Base-by-base conservation (phyloP, 805 yeast species). In the Schizosaccharomyces osmophilus region DNA sequence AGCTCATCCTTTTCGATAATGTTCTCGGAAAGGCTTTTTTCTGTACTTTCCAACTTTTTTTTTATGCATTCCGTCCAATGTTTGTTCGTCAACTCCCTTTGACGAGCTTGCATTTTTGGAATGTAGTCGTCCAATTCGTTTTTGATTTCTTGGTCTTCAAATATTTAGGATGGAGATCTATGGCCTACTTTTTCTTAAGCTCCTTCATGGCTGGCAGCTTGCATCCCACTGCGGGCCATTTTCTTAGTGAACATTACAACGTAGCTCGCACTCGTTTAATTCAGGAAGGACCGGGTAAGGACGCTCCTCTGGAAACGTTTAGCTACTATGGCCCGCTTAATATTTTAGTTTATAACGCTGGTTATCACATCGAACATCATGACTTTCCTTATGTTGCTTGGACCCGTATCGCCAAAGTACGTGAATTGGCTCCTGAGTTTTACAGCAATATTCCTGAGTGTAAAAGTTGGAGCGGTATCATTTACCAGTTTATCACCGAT, bases 171-270 rank as follows among this genome's bases (percentile, higher is more conserved):
- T 69, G 75, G 73, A 79, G 81, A 63, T 72, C 93, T 0, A 70
- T 85, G 54, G 68, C 73, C 51, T 88, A 88, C 70, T 79, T 88
- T 64, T 69, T 88, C 31, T 73, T 84, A 70, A 82, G 89, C 48
- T 83, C 94, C 0, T 86, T 88, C 69, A 73, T 88, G 61, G 95
- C 95, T 0, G 97, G 97, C 1, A 85, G 95, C 0, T 75, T 86
- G 69, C 97, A 88, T 69, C 97, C 97, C 32, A 82, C 87, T 63
- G 95, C 96, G 0, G 97, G 96, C 24, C 97, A 88, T 73, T 88
- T 88, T 72, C 86, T 88, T 65, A 90, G 95, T n/a, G 97, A 88
- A 69, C 97, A 88, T 70, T 67, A 65, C 15, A 22, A 48, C 45
- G 36, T 54, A 54, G 11, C 66, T 66, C 26, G 58, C 59, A 60